A percentile compares a stretch with the other conserved stretches of the same genome.
Conservation (phyloP, 1,139 yeast species). For the Magnusiomyces magnusii region DNA sequence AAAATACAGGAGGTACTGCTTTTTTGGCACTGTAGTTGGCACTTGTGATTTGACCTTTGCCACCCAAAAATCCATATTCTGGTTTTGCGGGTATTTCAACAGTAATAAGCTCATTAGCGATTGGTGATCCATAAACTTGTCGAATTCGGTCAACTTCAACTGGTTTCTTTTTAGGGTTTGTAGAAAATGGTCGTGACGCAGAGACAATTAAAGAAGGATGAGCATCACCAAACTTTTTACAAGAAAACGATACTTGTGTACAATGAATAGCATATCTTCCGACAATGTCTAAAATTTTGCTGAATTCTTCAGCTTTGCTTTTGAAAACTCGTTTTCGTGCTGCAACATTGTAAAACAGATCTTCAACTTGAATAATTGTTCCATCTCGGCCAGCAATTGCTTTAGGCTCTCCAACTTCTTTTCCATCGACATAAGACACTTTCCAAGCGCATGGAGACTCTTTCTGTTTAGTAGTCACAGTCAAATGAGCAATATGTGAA, state of each 20-base stretch:
- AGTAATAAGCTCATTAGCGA: slow-evolving; percentile 59
- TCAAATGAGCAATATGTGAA: slow-evolving; percentile 52
- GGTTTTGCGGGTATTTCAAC: slow-evolving; percentile 33
- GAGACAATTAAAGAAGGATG: slow-evolving; percentile 24
- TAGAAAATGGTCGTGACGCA: slow-evolving; percentile 13
- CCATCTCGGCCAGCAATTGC: slow-evolving; percentile 87
- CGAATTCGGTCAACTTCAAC: slow-evolving; percentile 56
- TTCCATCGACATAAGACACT: slow-evolving; percentile 60
- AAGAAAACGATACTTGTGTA: slow-evolving; percentile 59
- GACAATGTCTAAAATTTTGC: slow-evolving; percentile 70
- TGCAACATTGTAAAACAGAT: slow-evolving; percentile 82
- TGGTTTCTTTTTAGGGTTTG: background rate
- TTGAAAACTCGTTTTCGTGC: slow-evolving; percentile 62
- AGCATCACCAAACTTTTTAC: slow-evolving; percentile 65
- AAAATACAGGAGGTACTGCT: slow-evolving; percentile 59
- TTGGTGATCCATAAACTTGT: slow-evolving; percentile 58
- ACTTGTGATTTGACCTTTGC: slow-evolving; percentile 59
- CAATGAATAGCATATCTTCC: slow-evolving; percentile 80
- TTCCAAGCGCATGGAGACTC: slow-evolving; percentile 56
- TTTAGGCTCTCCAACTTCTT: slow-evolving; percentile 43
- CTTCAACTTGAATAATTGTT: slow-evolving; percentile 79
- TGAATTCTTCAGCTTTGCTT: slow-evolving; percentile 66
- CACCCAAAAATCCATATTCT: slow-evolving; percentile 43
- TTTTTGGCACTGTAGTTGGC: slow-evolving; percentile 69
- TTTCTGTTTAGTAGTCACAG: slow-evolving; percentile 68